Percentiles rank a stretch among this genome's conserved stretches.
phyloP scores from a whole-genome alignment of 306 rosid species.

The Malus sylvestris region DNA sequence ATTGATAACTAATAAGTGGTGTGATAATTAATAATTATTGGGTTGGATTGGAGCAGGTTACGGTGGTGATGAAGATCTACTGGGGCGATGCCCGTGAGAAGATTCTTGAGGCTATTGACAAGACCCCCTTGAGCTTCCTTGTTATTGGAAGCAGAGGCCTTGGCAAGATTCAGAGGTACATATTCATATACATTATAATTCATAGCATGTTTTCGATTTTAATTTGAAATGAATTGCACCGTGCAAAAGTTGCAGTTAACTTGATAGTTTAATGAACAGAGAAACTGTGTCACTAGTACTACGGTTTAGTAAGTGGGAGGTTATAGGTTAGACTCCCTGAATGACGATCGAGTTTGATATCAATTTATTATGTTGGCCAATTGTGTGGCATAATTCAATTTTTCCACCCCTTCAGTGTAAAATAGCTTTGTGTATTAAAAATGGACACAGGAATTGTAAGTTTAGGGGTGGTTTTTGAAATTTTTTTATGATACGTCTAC shows the following conservation, averaged over 20 bases:
- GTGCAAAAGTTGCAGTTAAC: neutral
- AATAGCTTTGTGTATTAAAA: too few species aligned
- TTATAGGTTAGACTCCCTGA: neutral
- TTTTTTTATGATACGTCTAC: neutral
- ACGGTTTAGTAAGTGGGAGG: neutral
- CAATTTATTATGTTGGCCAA: neutral
- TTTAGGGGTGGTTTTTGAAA: too few species aligned
- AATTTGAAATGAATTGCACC: neutral
- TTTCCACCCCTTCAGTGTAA: too few species aligned
- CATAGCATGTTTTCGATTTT: neutral
- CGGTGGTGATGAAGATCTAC: constrained; percentile 52
- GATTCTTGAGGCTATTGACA: constrained; percentile 56
- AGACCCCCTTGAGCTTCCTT: constrained; percentile 44
- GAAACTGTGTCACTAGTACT: neutral
- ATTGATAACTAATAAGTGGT: neutral
- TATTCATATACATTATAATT: neutral
- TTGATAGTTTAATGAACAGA: neutral
- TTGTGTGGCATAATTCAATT: too few species aligned
- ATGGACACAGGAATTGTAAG: too few species aligned
- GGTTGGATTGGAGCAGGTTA: constrained; percentile 38
- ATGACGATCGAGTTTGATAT: too few species aligned
- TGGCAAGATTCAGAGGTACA: constrained; percentile 56
- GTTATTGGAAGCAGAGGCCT: constrained; percentile 83
- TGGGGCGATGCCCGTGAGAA: constrained; percentile 76
- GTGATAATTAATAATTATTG: neutral